Conservation (phyloP, 208 protist species). For the Crithidia bombi region DNA sequence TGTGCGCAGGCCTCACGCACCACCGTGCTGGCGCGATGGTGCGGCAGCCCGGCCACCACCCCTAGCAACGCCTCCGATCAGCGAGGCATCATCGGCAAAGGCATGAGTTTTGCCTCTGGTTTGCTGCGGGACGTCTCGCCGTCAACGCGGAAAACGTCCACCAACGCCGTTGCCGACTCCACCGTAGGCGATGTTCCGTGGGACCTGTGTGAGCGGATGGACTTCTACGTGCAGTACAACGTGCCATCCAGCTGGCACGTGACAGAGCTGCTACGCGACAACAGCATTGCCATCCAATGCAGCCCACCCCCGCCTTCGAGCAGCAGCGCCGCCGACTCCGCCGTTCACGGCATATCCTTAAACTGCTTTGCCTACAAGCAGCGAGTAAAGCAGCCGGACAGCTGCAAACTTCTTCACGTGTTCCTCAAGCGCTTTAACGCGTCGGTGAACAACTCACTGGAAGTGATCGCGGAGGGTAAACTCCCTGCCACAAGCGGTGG, state of each 20-base stretch:
- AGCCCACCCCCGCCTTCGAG: slow-evolving; percentile 38
- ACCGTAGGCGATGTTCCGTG: slow-evolving; percentile 67
- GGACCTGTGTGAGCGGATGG: slow-evolving; percentile 80
- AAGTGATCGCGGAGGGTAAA: slow-evolving; percentile 42
- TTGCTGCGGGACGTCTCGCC: slow-evolving; percentile 32
- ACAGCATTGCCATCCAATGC: slow-evolving; percentile 79
- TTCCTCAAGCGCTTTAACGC: slow-evolving; percentile 84
- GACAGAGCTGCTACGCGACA: slow-evolving; percentile 67
- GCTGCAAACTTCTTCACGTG: slow-evolving; percentile 58
- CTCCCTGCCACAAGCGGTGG: slow-evolving; percentile 11
- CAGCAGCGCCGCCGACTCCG: slow-evolving; percentile 11
- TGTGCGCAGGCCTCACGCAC: slow-evolving; percentile 34
- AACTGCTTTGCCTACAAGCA: slow-evolving; percentile 86
- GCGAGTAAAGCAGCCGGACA: slow-evolving; percentile 62
- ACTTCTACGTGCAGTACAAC: slow-evolving; percentile 85
- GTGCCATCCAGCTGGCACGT: slow-evolving; percentile 71
- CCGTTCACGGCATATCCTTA: slow-evolving; percentile 76
- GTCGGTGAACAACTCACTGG: slow-evolving; percentile 74
- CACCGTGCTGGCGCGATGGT: slow-evolving; percentile 58
- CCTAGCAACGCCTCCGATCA: background rate
- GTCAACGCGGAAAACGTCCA: slow-evolving; percentile 24
- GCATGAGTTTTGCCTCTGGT: slow-evolving; percentile 72
- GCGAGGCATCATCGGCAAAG: slow-evolving; percentile 49
- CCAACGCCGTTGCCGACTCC: slow-evolving; percentile 26
- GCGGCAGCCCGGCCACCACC: slow-evolving; percentile 25